phyloP scores from a whole-genome alignment of 1,139 yeast genomes.

The Arxiozyma bovina region DNA sequence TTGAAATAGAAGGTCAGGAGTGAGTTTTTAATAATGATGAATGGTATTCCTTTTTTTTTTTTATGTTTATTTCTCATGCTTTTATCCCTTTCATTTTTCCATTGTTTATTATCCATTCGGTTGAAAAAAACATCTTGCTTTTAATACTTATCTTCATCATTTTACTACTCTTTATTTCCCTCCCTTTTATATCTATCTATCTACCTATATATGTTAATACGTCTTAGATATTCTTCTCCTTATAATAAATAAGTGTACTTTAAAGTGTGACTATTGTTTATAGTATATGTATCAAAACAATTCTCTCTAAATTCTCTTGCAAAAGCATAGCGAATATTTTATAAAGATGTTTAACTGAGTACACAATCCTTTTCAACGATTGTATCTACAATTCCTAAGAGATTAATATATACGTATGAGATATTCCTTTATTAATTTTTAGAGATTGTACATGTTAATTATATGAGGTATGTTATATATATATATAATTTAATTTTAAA shows the following conservation, averaged over 20 bases:
- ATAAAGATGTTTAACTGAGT: neutral
- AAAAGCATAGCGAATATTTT: too few relatives aligned
- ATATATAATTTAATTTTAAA: neutral
- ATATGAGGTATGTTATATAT: conserved; percentile 8
- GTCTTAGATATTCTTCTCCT: conserved; percentile 4
- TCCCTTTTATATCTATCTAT: neutral
- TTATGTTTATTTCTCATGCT: neutral
- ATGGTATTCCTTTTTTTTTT: neutral
- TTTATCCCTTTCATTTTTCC: neutral
- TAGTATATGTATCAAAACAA: too few relatives aligned
- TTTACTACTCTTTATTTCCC: neutral
- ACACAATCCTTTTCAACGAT: neutral
- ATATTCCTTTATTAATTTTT: conserved; percentile 4
- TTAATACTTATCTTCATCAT: neutral
- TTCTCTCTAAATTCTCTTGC: too few relatives aligned
- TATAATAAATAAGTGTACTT: neutral
- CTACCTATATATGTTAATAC: neutral
- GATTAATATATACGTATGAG: neutral
- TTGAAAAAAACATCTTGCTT: neutral
- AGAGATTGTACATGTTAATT: conserved; percentile 13
- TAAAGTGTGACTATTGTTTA: neutral
- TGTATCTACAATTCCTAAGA: neutral
- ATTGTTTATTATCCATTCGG: too few relatives aligned
- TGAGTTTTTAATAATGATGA: neutral
- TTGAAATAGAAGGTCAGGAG: conserved; percentile 18